Percentiles rank a stretch among this genome's conserved stretches.
Evolutionary conservation across 257 asterid genomes (phyloP).

Genomic region (Solanum chmielewskii): DNA sequence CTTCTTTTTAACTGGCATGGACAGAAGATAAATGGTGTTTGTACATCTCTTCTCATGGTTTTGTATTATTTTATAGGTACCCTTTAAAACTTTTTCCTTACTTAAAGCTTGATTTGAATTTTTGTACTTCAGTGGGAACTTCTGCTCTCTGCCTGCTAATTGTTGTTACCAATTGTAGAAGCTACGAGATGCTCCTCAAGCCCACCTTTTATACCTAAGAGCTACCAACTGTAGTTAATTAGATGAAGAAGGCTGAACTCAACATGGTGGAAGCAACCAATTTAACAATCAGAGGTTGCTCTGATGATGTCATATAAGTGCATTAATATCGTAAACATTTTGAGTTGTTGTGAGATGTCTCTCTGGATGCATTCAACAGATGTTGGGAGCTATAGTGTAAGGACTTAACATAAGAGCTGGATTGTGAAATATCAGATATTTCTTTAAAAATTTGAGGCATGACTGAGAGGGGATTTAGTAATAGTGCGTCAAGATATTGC

Average conservation of each 20-base stretch:
- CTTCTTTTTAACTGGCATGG: slow-evolving; percentile 63
- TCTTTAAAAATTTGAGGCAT: neutral
- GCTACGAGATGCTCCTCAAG: neutral
- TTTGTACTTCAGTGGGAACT: neutral
- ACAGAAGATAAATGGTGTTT: slow-evolving; percentile 21
- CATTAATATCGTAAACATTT: neutral
- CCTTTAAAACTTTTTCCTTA: neutral
- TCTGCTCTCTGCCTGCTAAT: neutral
- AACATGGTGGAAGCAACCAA: neutral
- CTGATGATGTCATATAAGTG: neutral
- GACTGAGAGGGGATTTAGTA: neutral
- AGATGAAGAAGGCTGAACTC: neutral
- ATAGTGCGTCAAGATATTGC: neutral
- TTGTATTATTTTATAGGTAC: slow-evolving; percentile 74
- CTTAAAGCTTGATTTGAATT: neutral
- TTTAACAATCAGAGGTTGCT: neutral
- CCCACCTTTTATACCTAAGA: neutral
- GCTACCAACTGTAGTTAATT: neutral
- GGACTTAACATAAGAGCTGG: neutral
- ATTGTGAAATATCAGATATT: neutral
- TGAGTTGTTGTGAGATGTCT: neutral
- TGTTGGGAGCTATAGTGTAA: neutral
- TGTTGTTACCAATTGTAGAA: neutral
- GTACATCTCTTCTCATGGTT: slow-evolving; percentile 55
- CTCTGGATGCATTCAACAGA: neutral